Base-by-base conservation (phyloP, 139 green algal genomes). In the Chloropicon primus region DNA sequence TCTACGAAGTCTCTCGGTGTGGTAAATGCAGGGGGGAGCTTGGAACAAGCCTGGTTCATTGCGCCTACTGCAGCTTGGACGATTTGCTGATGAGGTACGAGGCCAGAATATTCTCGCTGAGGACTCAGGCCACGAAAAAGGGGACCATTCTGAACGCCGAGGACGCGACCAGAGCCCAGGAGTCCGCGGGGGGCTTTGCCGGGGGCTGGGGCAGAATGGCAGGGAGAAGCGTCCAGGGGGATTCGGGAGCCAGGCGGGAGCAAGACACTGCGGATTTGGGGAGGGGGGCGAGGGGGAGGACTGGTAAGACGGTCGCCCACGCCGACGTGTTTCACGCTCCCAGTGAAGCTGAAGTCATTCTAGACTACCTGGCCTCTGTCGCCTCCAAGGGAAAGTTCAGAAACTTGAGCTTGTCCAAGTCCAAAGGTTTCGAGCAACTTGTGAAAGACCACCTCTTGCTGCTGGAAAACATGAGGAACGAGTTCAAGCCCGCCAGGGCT, bases 61-160 rank as follows among this genome's bases (percentile, higher is more conserved):
- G 91, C 83, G 80, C 79, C 2, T 90, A 94, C 85, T 96, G 91
- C 84, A 78, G 73, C 21, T 79, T 93, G 78, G 90, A 96, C 77
- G 88, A 92, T 54, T 73, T 75, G 10, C 82, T 91, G 73, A 79
- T 88, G 41, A 72, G 54, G 2, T 92, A 86, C 86, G 87, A 94
- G 84, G 79, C 89, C 26, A 84, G 89, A 24, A 80, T 92, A 75
- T 92, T 90, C 79, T 77, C 41, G 26, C 82, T 94, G 29, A 78
- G 87, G 54, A 86, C 86, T 1, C 76, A 81, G 28, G 86, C 83
- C 21, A 76, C 80, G 53, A 28, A 72, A 28, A 74, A 10, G 71
- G 24, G 23, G 23, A 5, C 24, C 5, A 21, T 26, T 26, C 24
- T 74, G 3, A 26, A 21, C 23, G 23, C 71, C 17, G 23, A 74